Evolutionary conservation across 139 green algal genomes (phyloP).

Genomic region (Desmodesmus armatus): DNA sequence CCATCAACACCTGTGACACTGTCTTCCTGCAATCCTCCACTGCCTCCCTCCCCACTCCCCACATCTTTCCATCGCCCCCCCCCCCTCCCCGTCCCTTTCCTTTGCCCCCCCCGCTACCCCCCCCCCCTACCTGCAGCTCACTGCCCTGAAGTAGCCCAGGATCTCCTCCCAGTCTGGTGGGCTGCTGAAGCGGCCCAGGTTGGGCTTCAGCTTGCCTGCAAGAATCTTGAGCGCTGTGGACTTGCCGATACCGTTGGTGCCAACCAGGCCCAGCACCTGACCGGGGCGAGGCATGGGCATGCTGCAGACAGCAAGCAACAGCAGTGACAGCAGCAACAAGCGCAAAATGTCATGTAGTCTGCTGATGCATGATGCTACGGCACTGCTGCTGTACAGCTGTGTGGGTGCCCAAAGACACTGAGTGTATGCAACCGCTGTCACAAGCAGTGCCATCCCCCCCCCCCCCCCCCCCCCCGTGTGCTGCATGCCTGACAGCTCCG

Average conservation of each 20-base stretch:
- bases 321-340: neutral
- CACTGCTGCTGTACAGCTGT: too few relatives aligned
- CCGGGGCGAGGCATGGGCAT: conserved; percentile 90
- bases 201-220: conserved; percentile 98
- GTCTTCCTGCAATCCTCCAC: too few relatives aligned
- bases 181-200: conserved; percentile 93
- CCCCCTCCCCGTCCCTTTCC: neutral
- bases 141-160: conserved; percentile 96
- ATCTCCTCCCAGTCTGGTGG: conserved; percentile 98
- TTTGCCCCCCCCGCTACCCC: neutral
- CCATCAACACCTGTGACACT: too few relatives aligned
- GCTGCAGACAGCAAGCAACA: conserved; percentile 54
- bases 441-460: too few relatives aligned
- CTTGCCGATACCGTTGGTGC: conserved; percentile 99
- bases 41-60: too few relatives aligned
- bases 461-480: too few relatives aligned
- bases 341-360: too few relatives aligned
- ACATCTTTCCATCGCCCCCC: too few relatives aligned
- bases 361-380: too few relatives aligned
- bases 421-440: too few relatives aligned
- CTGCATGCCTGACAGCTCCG: too few relatives aligned
- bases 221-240: conserved; percentile 98
- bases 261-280: conserved; percentile 98
- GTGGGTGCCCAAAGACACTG: too few relatives aligned
- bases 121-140: conserved; percentile 80